Percentiles rank a stretch among this genome's conserved stretches.
Evolutionary conservation across 495 filamentous ascomycete genomes (phyloP).

Genomic region (Hypoxylon lienhwacheense): DNA sequence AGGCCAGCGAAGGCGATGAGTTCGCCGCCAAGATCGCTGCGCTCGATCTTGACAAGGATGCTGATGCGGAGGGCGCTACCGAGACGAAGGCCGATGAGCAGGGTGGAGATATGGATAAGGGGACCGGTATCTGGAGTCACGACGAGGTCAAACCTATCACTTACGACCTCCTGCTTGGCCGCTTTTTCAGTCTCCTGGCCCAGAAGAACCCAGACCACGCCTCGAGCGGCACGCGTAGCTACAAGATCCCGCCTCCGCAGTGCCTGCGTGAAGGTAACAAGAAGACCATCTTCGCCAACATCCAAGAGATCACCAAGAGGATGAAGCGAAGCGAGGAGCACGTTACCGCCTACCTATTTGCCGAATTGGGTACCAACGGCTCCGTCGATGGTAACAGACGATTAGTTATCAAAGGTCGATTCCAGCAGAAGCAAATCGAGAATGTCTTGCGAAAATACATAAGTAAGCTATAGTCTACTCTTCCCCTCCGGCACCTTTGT

Average conservation of each 20-base stretch:
- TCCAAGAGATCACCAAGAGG: slow-evolving; percentile 80
- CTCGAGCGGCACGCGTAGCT: slow-evolving; percentile 82
- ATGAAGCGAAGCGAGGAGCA: slow-evolving; percentile 97
- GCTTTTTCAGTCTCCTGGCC: slow-evolving; percentile 91
- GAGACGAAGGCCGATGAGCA: slow-evolving; percentile 53
- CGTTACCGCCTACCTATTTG: slow-evolving; percentile 94
- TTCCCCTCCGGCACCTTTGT: too few relatives aligned
- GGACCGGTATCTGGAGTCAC: slow-evolving; percentile 93
- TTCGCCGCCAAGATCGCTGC: slow-evolving; percentile 63
- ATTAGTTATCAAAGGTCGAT: slow-evolving; percentile 96
- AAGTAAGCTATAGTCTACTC: slow-evolving; percentile 60
- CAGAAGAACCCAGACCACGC: slow-evolving; percentile 93
- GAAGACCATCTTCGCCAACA: slow-evolving; percentile 99
- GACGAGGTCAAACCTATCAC: slow-evolving; percentile 72
- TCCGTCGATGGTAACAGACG: slow-evolving; percentile 90
- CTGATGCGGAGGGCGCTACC: slow-evolving; percentile 60
- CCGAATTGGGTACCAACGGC: slow-evolving; percentile 94
- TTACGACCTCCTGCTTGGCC: slow-evolving; percentile 79
- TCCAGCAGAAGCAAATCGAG: slow-evolving; percentile 98
- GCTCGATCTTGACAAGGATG: slow-evolving; percentile 80
- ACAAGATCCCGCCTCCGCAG: slow-evolving; percentile 99
- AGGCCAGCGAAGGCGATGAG: slow-evolving; percentile 60
- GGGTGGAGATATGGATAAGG: slow-evolving; percentile 79
- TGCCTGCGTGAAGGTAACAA: slow-evolving; percentile 99
- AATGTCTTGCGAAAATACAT: slow-evolving; percentile 93